Evolutionary conservation across 2,329 filamentous ascomycete species (phyloP).

Genomic region (Stagonosporopsis vannaccii): DNA sequence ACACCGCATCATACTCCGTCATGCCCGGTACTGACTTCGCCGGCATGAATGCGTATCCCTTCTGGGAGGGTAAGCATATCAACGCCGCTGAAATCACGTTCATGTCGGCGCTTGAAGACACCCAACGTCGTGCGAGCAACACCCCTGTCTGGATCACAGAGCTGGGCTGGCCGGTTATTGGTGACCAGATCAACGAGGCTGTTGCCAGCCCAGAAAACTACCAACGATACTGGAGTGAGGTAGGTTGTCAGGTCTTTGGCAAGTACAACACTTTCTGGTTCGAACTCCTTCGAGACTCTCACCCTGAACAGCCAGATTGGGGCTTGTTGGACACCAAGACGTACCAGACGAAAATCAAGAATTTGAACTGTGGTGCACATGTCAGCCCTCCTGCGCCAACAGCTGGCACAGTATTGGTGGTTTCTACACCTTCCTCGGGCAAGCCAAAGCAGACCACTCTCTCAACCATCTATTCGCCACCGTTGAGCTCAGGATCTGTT

Average conservation of each 20-base stretch:
- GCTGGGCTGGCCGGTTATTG: constrained; percentile 41
- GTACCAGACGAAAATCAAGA: constrained; percentile 26
- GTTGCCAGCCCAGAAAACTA: constrained; percentile 30
- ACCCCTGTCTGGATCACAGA: constrained; percentile 47
- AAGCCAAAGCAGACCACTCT: background rate
- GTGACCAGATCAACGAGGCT: constrained; percentile 18
- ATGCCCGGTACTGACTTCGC: constrained; percentile 42
- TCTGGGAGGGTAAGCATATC: constrained; percentile 36
- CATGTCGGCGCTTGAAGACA: constrained; percentile 26
- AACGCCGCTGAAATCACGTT: constrained; percentile 52
- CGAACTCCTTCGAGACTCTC: constrained; percentile 35
- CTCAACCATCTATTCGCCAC: background rate
- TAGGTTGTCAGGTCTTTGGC: constrained; percentile 41
- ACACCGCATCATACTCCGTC: constrained; percentile 35
- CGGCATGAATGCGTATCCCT: constrained; percentile 46
- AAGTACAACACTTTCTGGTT: constrained; percentile 47
- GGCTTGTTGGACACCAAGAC: constrained; percentile 29
- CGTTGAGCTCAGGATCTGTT: background rate
- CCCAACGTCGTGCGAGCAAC: constrained; percentile 29
- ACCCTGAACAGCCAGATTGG: constrained; percentile 35
- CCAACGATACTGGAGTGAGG: constrained; percentile 40
- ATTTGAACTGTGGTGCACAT: constrained; percentile 25
- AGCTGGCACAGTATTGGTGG: too few species aligned
- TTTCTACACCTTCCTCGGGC: background rate
- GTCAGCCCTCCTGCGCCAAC: background rate